Percentiles rank a stretch among this genome's conserved stretches.
Evolutionary conservation across 2,329 filamentous ascomycete species (phyloP).

Genomic region (Botrytis medusae): DNA sequence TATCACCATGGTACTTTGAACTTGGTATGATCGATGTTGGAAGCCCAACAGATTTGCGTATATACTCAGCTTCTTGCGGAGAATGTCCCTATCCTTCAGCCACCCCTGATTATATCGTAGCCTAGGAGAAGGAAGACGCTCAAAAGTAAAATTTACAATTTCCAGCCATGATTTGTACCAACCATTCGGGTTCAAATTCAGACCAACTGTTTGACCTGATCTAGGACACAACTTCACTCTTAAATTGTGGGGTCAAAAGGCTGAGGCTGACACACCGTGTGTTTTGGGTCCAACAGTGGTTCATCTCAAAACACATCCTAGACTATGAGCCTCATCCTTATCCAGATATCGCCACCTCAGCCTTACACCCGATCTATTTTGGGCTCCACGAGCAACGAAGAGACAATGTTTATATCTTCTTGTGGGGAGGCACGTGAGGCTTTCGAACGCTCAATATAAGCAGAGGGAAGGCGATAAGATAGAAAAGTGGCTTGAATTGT

Average conservation of each 20-base stretch:
- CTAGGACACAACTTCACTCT: background rate
- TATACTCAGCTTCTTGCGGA: too few species aligned
- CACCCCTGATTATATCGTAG: background rate
- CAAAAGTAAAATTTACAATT: background rate
- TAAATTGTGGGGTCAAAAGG: background rate
- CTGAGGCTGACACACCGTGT: background rate
- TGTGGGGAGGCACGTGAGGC: background rate
- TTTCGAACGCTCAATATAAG: background rate
- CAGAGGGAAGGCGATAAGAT: background rate
- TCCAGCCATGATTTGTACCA: background rate
- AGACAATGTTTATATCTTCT: background rate
- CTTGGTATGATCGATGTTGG: background rate
- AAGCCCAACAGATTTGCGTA: background rate
- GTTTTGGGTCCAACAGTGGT: background rate
- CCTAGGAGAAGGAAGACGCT: background rate
- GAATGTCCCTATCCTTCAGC: background rate
- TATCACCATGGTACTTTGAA: background rate
- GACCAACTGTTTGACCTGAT: background rate
- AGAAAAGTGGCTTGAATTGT: background rate
- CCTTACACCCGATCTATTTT: background rate
- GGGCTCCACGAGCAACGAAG: background rate
- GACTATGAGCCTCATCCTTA: slow-evolving; percentile 9
- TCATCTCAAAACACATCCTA: background rate
- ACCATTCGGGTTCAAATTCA: background rate
- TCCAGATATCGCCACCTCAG: background rate